Evolutionary conservation across 768 basidiomycete species (phyloP).

Genomic region (Gymnopilus dilepis): DNA sequence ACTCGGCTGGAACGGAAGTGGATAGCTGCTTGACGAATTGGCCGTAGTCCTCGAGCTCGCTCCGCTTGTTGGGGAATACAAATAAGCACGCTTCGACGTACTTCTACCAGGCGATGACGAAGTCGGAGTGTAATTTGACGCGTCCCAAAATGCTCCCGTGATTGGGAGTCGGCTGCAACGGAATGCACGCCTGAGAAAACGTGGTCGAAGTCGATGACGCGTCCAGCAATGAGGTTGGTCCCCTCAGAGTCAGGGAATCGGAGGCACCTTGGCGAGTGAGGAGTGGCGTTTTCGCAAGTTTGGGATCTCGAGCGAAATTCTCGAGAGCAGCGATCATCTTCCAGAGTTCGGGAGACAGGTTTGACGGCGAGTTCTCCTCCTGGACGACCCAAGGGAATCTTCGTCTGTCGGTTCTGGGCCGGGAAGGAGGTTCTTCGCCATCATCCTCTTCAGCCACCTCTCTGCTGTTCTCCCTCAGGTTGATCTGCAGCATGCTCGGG

Average conservation of each 20-base stretch:
- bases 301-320: slow-evolving; percentile 18
- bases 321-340: slow-evolving; percentile 19
- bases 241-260: slow-evolving; percentile 32
- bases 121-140: slow-evolving; percentile 25
- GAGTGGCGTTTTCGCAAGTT: slow-evolving; percentile 16
- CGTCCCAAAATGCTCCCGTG: neutral
- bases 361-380: neutral
- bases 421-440: neutral
- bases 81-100: slow-evolving; percentile 21
- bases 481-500: neutral
- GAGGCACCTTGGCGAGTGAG: slow-evolving; percentile 13
- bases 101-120: slow-evolving; percentile 29
- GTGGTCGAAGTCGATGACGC: slow-evolving; percentile 31
- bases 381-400: slow-evolving; percentile 11
- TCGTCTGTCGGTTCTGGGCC: neutral
- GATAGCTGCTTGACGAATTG: slow-evolving; percentile 16
- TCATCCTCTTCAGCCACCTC: neutral
- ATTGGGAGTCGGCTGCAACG: slow-evolving; percentile 4
- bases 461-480: too few relatives aligned
- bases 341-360: slow-evolving; percentile 16
- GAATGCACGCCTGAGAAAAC: slow-evolving; percentile 23
- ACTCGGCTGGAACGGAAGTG: slow-evolving; percentile 15
- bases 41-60: slow-evolving; percentile 18
- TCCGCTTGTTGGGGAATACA: slow-evolving; percentile 27
- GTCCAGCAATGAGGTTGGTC: slow-evolving; percentile 28